A percentile compares a stretch with the other conserved stretches of the same genome.
Evolutionary conservation across 2,329 filamentous ascomycete genomes (phyloP).

Genomic region (Cladophialophora immunda): DNA sequence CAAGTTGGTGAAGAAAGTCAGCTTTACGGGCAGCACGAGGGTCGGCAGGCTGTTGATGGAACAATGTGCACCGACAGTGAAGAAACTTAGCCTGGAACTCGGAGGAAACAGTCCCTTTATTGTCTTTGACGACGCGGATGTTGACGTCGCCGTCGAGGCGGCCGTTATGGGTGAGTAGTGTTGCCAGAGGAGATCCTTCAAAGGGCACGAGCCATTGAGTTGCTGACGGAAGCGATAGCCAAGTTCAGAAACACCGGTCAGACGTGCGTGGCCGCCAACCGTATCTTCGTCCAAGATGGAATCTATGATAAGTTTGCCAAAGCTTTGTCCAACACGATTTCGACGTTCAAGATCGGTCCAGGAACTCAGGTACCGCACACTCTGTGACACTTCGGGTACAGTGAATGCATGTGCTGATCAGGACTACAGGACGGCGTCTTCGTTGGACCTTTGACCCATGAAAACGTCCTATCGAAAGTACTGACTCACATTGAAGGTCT

Average conservation of each 20-base stretch:
- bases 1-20: conserved; percentile 39
- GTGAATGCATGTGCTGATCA: background rate
- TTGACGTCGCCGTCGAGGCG: conserved; percentile 42
- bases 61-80: conserved; percentile 46
- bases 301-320: conserved; percentile 78
- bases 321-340: conserved; percentile 75
- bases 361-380: background rate
- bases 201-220: background rate
- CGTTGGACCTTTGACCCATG: conserved; percentile 16
- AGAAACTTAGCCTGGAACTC: conserved; percentile 54
- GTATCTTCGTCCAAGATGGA: conserved; percentile 78
- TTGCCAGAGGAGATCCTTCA: background rate
- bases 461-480: conserved; percentile 51
- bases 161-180: conserved; percentile 13
- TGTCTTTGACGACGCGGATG: conserved; percentile 52
- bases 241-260: conserved; percentile 37
- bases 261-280: conserved; percentile 67
- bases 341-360: conserved; percentile 73
- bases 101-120: conserved; percentile 54
- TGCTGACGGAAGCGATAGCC: background rate
- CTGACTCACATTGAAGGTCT: conserved; percentile 14
- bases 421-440: conserved; percentile 8
- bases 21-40: conserved; percentile 45
- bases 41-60: conserved; percentile 45
- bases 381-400: background rate